These are phyloP conservation scores for sorghum (Sorghum bicolor) DNA, from an alignment of 176 grass and related monocot species.

Conservation along the genomic window DNA sequence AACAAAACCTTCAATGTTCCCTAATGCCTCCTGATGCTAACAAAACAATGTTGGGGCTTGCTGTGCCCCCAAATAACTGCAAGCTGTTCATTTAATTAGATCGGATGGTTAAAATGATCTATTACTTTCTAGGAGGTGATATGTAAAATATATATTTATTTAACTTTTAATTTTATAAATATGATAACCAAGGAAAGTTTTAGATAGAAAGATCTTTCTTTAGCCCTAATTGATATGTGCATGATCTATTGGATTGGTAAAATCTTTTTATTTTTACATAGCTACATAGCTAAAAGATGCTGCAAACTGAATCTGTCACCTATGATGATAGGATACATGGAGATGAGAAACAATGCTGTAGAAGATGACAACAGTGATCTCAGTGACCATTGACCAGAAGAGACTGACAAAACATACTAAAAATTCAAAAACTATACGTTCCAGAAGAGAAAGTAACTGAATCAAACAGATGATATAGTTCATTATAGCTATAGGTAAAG, in stretches of 20 bases:
- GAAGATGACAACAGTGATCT: not conserved
- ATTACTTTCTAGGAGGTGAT: too few relatives aligned
- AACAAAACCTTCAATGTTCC: not conserved
- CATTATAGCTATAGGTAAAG: not conserved
- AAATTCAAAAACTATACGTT: not conserved
- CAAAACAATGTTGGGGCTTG: too few relatives aligned
- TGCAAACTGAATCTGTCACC: not conserved
- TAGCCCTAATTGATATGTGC: too few relatives aligned
- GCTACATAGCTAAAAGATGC: not conserved
- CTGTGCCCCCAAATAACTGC: too few relatives aligned
- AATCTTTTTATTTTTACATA: too few relatives aligned
- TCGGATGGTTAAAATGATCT: too few relatives aligned
- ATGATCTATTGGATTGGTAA: too few relatives aligned
- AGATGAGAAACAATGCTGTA: constrained; percentile 6
- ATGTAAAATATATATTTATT: too few relatives aligned
- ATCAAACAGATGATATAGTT: not conserved
- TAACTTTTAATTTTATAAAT: too few relatives aligned
- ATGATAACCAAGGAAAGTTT: too few relatives aligned
- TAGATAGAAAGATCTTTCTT: too few relatives aligned
- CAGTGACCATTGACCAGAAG: not conserved
- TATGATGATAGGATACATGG: not conserved
- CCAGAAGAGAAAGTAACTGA: not conserved
- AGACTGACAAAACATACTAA: not conserved
- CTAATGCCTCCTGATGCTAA: not conserved
- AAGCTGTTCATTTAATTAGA: too few relatives aligned